Conservation (phyloP, 2,329 filamentous ascomycete genomes). For the Seiridium unicorne region DNA sequence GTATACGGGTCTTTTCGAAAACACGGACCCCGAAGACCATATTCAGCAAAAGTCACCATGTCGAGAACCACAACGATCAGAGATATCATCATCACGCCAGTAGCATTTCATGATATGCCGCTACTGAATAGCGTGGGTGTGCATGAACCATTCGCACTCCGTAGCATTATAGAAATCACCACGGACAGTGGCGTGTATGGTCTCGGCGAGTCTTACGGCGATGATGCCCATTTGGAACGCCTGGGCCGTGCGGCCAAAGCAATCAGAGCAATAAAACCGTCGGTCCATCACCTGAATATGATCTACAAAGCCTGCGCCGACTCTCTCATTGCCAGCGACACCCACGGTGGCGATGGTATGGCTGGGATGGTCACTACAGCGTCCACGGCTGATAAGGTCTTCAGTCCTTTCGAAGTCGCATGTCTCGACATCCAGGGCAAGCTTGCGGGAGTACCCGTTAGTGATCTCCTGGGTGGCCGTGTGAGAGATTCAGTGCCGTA, state of each 20-base stretch:
- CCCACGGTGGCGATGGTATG: constrained; percentile 26
- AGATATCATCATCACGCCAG: constrained; percentile 38
- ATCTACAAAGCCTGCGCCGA: constrained; percentile 21
- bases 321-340: constrained; percentile 15
- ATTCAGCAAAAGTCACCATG: constrained; percentile 16
- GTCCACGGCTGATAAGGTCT: constrained; percentile 38
- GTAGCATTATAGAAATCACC: constrained; percentile 39
- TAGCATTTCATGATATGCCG: constrained; percentile 44
- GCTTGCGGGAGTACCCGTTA: constrained; percentile 34
- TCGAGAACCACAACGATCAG: constrained; percentile 26
- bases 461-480: constrained; percentile 36
- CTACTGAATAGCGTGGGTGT: constrained; percentile 41
- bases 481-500: constrained; percentile 38
- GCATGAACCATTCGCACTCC: constrained; percentile 39
- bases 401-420: constrained; percentile 40
- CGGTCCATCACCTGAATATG: constrained; percentile 27
- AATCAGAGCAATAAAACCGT: constrained; percentile 22
- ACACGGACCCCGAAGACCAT: too few species aligned
- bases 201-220: constrained; percentile 39
- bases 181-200: constrained; percentile 31
- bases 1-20: too few species aligned
- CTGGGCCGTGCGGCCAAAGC: constrained; percentile 28
- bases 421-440: constrained; percentile 41
- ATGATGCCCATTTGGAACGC: constrained; percentile 33
- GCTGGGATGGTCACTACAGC: constrained; percentile 39